These are phyloP conservation scores for Crithidia brevicula DNA, from an alignment of 208 protist genomes.

Conservation along the genomic window DNA sequence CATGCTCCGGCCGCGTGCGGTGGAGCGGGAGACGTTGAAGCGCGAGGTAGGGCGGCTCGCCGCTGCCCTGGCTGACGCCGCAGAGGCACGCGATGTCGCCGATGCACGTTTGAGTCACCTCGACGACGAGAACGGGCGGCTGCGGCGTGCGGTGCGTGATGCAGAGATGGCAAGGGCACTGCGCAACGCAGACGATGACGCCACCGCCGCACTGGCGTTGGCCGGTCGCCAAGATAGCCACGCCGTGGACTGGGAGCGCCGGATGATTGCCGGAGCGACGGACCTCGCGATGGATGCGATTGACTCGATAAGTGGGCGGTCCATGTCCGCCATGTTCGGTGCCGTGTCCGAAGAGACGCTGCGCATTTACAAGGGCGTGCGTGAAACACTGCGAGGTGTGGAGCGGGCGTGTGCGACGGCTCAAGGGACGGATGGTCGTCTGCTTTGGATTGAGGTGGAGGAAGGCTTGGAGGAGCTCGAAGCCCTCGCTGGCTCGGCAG, in stretches of 20 bases:
- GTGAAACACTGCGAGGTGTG: conserved; percentile 15
- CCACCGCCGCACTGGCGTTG: neutral
- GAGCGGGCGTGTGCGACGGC: conserved; percentile 1
- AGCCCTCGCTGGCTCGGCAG: conserved; percentile 26
- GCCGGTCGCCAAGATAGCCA: neutral
- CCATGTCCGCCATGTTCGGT: conserved; percentile 50
- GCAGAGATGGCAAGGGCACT: conserved; percentile 36
- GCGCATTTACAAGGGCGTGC: conserved; percentile 44
- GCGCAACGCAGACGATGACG: conserved; percentile 6
- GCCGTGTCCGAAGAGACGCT: conserved; percentile 58
- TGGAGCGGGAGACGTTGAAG: conserved; percentile 43
- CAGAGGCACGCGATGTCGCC: conserved; percentile 17
- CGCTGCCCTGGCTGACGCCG: conserved; percentile 18
- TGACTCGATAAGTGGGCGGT: conserved; percentile 54
- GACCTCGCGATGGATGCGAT: conserved; percentile 65
- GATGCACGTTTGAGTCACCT: conserved; percentile 16
- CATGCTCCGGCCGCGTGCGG: conserved; percentile 44
- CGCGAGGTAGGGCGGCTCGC: conserved; percentile 35
- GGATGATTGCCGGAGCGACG: conserved; percentile 60
- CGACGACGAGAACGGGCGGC: conserved; percentile 30
- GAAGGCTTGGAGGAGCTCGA: conserved; percentile 36
- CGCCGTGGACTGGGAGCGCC: conserved; percentile 38
- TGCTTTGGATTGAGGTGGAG: conserved; percentile 19
- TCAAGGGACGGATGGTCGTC: conserved; percentile 8
- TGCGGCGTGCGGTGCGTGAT: conserved; percentile 47